Conservation (phyloP, 306 rosid genomes). For the Inga oerstediana region DNA sequence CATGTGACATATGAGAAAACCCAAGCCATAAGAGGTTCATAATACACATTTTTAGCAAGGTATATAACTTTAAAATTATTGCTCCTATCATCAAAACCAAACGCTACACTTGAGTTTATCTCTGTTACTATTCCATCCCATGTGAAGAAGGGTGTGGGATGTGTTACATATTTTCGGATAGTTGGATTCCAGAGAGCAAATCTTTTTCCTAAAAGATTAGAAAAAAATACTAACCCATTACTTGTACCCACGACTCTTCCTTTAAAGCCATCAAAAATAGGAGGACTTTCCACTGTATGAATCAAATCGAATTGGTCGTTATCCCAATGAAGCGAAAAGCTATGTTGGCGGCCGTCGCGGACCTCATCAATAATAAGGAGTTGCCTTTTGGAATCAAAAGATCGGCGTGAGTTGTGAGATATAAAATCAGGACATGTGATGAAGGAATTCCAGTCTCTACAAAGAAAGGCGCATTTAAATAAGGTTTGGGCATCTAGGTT, state of each 20-base stretch:
- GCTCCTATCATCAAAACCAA: background rate
- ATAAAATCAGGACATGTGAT: background rate
- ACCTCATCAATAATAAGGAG: background rate
- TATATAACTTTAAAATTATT: background rate
- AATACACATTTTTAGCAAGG: too few species aligned
- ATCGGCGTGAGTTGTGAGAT: background rate
- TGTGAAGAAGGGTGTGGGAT: too few species aligned
- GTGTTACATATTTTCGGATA: background rate
- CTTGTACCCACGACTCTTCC: background rate
- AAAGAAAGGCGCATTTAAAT: too few species aligned
- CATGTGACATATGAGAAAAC: too few species aligned
- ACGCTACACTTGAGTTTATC: background rate
- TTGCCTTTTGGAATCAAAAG: background rate
- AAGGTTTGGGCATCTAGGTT: background rate
- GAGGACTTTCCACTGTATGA: too few species aligned
- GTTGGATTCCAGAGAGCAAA: conserved; percentile 1
- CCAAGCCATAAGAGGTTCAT: too few species aligned
- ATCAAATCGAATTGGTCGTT: background rate
- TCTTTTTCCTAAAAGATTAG: too few species aligned
- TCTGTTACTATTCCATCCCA: too few species aligned
- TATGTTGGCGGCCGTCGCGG: too few species aligned
- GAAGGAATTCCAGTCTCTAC: background rate
- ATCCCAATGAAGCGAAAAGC: background rate
- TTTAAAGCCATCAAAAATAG: too few species aligned
- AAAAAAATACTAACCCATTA: background rate